phyloP scores from a whole-genome alignment of 257 asterid genomes.

The Jacaranda copaia region DNA sequence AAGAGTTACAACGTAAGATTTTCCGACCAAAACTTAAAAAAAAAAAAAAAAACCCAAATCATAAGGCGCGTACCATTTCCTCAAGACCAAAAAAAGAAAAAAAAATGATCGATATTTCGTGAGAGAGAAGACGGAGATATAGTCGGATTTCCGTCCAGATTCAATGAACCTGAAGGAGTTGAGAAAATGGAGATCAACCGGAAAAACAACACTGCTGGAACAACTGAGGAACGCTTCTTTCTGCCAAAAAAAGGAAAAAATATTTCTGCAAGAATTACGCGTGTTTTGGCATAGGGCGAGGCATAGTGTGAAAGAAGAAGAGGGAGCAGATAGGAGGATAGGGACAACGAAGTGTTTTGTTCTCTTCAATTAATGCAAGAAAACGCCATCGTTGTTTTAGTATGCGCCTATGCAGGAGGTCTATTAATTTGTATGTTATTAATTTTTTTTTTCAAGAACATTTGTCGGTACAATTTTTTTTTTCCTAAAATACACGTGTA shows the following conservation, averaged over 20 bases:
- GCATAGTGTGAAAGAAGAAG: neutral
- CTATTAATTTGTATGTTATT: neutral
- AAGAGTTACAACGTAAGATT: neutral
- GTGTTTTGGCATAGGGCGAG: too few species aligned
- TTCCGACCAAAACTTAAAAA: neutral
- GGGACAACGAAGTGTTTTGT: neutral
- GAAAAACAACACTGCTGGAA: neutral
- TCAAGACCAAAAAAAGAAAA: too few species aligned
- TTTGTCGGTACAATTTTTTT: neutral
- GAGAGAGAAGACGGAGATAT: neutral
- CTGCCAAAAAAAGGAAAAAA: neutral
- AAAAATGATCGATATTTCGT: neutral
- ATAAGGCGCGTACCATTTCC: too few species aligned
- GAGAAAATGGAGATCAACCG: constrained; percentile 5
- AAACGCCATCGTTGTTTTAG: neutral
- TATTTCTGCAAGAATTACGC: too few species aligned
- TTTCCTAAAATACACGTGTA: too few species aligned
- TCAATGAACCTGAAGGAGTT: constrained; percentile 41
- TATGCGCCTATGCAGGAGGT: too few species aligned
- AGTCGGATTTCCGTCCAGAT: constrained; percentile 35
- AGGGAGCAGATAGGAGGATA: neutral
- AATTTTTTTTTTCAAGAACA: neutral
- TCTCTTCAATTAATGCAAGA: constrained; percentile 10
- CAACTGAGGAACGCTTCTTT: neutral
- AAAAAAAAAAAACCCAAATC: neutral